Base-by-base conservation (phyloP, 805 yeast species). In the Monosporozyma yasuniensis region DNA sequence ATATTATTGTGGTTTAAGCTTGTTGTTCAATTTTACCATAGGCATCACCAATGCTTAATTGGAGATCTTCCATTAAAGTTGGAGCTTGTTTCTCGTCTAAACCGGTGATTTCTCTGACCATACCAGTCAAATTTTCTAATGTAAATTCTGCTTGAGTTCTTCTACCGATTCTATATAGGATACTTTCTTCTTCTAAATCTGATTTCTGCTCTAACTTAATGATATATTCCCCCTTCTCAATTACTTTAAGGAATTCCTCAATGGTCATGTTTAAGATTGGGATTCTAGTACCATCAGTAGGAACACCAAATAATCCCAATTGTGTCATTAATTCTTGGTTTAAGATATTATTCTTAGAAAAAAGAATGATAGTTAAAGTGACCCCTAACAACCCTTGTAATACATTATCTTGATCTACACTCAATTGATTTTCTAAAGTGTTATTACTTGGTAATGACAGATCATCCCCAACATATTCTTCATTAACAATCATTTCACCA, bases 331-430 rank as follows among this genome's bases (percentile, higher is more conserved):
- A 48, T 48, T 65, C 69, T 18, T 59, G 52, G 23, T 60, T 59
- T 9, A 64, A 48, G 27, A 64, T 53, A 37, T 57, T 57, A 50
- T 65, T 64, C 42, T 58, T 61, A 6, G 67, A 63, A 38, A 64
- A 57, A 1, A 62, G 45, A 9, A 63, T 51, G 3, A 60, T 43
- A 25, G 59, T 52, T 4, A 64, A 37, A 0, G 56, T 46, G 4
- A 63, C 50, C 30, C 55, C 52, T 5, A 57, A 44, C 3, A 65
- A 43, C 0, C 69, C 69, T 39, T 58, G 58, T 34, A 55, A 45
- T 2, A 50, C 61, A 12, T 59, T 48, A 11, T 56, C 58, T 46
- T 51, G 54, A 27, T 62, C 63, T 2, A 53, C 46, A 30, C 55
- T 42, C 21, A 61, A 42, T 18, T 51, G 52, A 35, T 48, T 57